A percentile compares a stretch with the other conserved stretches of the same genome.
These are phyloP conservation scores for Aureobasidium musti DNA, from an alignment of 2,329 filamentous ascomycete species.

Conservation along the genomic window DNA sequence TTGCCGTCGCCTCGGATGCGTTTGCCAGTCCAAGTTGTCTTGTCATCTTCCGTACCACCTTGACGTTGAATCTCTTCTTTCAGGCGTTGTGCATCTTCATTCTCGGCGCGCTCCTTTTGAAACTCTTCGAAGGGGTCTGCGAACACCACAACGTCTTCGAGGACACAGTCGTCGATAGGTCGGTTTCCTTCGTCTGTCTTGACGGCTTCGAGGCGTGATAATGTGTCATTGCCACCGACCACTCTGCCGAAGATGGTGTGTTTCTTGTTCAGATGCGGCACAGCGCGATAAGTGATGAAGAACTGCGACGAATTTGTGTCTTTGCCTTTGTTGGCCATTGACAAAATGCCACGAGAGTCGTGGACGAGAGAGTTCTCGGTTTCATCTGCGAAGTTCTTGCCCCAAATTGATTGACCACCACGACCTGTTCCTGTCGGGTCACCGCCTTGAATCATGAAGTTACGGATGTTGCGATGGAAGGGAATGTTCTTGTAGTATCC, in stretches of 20 bases:
- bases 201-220: constrained; percentile 75
- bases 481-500: constrained; percentile 83
- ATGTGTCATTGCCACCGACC: constrained; percentile 67
- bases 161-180: constrained; percentile 75
- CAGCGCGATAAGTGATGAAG: constrained; percentile 86
- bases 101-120: constrained; percentile 61
- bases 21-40: constrained; percentile 95
- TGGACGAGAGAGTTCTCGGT: constrained; percentile 89
- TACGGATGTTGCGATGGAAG: constrained; percentile 92
- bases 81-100: constrained; percentile 62
- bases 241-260: constrained; percentile 95
- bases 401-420: constrained; percentile 90
- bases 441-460: constrained; percentile 98
- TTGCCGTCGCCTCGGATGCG: constrained; percentile 70
- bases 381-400: constrained; percentile 91
- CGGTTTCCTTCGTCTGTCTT: constrained; percentile 73
- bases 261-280: constrained; percentile 86
- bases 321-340: constrained; percentile 99
- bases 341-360: constrained; percentile 73
- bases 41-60: constrained; percentile 82
- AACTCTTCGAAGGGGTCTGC: constrained; percentile 97
- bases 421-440: constrained; percentile 90
- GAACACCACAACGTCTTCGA: constrained; percentile 81
- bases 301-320: constrained; percentile 96
- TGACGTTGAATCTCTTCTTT: constrained; percentile 63